Base-by-base conservation (phyloP, 768 basidiomycete genomes). In the Podaxis sp. region DNA sequence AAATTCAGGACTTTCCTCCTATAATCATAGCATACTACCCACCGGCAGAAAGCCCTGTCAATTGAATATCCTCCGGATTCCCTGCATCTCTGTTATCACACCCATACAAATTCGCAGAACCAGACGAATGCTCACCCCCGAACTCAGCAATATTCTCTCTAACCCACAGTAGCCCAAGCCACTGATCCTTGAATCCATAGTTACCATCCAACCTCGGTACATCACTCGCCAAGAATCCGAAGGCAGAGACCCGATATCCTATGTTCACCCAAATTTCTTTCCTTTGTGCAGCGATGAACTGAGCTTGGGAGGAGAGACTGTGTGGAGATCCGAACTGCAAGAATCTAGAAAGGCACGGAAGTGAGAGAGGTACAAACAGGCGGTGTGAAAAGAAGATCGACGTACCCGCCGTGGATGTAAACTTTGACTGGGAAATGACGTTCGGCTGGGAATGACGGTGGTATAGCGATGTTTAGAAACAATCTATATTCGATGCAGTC, bases 121-220 rank as follows among this genome's bases (percentile, higher is more conserved):
- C 4, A 13, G 22, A n/a, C 41, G n/a, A 29, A 24, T 17, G 33
- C 75, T 57, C 68, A 85, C 90, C 91, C 72, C 90, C 91, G 65
- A 92, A 93, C 0, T 75, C 74, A 41, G 71, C 71, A 22, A 93
- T 90, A 66, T 92, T 89, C 17, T 82, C 82, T 51, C 77, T 82
- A 25, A 92, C 76, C 90, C 90, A 92, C 66, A 82, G 75, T n/a
- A 92, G 68, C 0, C 86, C 90, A 19, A 89, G 68, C 90, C 90
- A 92, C 67, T 90, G 89, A 68, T 93, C 91, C 72, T 91, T 92
- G 77, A 93, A 93, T 0, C 91, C 90, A 70, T 87, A 93, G 68
- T 93, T 93, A 2, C 91, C 91, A 15, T 77, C 76, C 51, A 93
- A 70, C 46, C 74, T 69, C 12, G 88, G 89, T 62, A 82, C 71